Evolutionary conservation across 768 basidiomycete species (phyloP).

Genomic region (Lactarius psammicola): DNA sequence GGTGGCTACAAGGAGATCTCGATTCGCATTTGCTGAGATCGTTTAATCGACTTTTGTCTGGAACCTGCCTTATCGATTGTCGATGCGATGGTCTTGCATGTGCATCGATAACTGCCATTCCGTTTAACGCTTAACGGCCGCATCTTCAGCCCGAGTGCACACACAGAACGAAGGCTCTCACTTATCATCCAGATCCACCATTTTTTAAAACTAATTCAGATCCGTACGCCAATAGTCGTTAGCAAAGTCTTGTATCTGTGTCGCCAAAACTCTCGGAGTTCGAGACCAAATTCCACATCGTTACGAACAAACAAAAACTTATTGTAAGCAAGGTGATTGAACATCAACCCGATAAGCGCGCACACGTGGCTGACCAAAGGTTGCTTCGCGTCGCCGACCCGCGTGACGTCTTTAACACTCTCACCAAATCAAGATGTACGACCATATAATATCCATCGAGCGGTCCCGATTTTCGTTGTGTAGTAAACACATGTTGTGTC

Average conservation of each 20-base stretch:
- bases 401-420: not conserved
- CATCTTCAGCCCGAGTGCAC: not conserved
- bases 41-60: conserved; percentile 20
- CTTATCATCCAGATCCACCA: not conserved
- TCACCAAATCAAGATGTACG: not conserved
- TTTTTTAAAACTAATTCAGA: not conserved
- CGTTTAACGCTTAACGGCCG: not conserved
- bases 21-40: conserved; percentile 13
- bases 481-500: not conserved
- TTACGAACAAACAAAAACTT: too few relatives aligned
- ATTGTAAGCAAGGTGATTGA: too few relatives aligned
- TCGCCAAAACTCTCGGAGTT: not conserved
- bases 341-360: too few relatives aligned
- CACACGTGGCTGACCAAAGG: not conserved
- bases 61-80: conserved; percentile 23
- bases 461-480: conserved; percentile 1
- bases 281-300: not conserved
- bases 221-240: not conserved
- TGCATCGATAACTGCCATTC: not conserved
- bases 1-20: conserved; percentile 25
- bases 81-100: not conserved
- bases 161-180: not conserved
- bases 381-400: not conserved
- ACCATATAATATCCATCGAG: not conserved
- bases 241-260: not conserved